A percentile compares a stretch with the other conserved stretches of the same genome.
Evolutionary conservation across 2,329 filamentous ascomycete species (phyloP).

Genomic region (Pseudogymnoascus sp.): DNA sequence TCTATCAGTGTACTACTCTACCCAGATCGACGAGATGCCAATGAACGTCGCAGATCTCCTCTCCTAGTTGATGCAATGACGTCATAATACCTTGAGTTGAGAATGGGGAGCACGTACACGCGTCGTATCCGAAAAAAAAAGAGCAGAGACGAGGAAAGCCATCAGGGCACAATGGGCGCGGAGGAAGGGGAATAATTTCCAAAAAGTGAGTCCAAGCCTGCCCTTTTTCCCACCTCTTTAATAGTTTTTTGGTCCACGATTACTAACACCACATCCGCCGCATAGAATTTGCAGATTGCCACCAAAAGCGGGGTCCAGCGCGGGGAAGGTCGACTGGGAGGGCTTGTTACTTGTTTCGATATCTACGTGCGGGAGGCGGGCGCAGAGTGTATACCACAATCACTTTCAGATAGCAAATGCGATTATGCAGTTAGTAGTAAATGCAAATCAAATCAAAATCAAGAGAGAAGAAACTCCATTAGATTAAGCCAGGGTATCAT

Average conservation of each 20-base stretch:
- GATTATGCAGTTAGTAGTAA: not conserved
- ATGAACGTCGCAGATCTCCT: constrained; percentile 54
- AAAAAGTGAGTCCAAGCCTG: not conserved
- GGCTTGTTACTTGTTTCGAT: not conserved
- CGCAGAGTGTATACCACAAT: not conserved
- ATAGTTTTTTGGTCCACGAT: not conserved
- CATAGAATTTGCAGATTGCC: not conserved
- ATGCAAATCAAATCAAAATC: not conserved
- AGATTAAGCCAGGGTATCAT: too few species aligned
- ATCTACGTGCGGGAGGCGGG: not conserved
- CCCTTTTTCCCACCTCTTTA: not conserved
- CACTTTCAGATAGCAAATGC: not conserved
- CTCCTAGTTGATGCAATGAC: constrained; percentile 15
- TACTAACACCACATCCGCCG: not conserved
- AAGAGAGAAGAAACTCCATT: too few species aligned
- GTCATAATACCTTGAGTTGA: not conserved
- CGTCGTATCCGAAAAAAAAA: not conserved
- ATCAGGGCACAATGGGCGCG: constrained; percentile 4
- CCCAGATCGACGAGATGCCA: constrained; percentile 74
- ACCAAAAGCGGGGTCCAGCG: not conserved
- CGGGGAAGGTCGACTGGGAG: not conserved
- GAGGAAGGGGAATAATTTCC: constrained; percentile 9
- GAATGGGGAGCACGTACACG: not conserved
- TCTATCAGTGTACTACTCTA: constrained; percentile 55
- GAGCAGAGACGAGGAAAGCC: not conserved